These are phyloP conservation scores for Sclerotinia spermophila DNA, from an alignment of 2,329 filamentous ascomycete genomes.

Conservation along the genomic window DNA sequence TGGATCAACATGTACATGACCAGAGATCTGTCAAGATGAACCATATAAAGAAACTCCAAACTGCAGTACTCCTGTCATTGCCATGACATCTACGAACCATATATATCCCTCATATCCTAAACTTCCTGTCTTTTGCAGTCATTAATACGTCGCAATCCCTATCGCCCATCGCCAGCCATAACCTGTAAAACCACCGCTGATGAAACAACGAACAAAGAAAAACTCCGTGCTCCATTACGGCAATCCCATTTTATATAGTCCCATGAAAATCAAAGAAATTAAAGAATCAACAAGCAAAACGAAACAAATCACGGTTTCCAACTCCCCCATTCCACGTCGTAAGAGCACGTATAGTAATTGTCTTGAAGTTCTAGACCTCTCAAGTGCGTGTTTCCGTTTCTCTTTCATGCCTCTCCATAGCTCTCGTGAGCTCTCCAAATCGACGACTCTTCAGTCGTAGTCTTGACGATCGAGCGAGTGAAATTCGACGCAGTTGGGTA, in stretches of 20 bases:
- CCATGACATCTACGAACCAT: constrained; percentile 7
- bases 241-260: background rate
- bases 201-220: background rate
- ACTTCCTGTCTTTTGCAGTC: constrained; percentile 1
- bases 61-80: constrained; percentile 7
- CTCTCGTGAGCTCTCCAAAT: background rate
- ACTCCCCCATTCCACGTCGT: background rate
- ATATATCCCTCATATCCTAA: constrained; percentile 1
- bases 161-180: background rate
- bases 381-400: background rate
- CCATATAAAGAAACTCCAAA: background rate
- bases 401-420: background rate
- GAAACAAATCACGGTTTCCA: background rate
- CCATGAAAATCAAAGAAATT: background rate
- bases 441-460: background rate
- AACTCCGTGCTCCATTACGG: background rate
- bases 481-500: background rate
- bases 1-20: background rate
- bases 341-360: background rate
- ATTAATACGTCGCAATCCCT: background rate
- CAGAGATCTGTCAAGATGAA: background rate
- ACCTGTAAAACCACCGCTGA: background rate
- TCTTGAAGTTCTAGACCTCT: background rate
- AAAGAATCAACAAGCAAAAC: background rate
- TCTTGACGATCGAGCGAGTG: constrained; percentile 1